These are phyloP conservation scores for Pistacia vera DNA, from an alignment of 345 rosid species.

Conservation along the genomic window DNA sequence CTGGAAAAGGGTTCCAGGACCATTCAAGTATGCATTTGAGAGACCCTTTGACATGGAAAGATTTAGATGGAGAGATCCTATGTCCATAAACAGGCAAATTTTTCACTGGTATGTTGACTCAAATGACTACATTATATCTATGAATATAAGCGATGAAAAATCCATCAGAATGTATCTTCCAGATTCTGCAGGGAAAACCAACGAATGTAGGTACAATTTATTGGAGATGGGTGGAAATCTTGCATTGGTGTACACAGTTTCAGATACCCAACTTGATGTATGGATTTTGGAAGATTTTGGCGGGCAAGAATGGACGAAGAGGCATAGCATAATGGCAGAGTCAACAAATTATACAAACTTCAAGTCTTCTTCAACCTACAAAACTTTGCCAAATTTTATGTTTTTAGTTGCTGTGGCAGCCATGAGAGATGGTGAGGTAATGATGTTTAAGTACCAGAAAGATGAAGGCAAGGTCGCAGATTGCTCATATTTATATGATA, in stretches of 20 bases:
- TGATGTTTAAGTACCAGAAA: no score
- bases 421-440: conserved; percentile 10
- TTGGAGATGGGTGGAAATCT: no score
- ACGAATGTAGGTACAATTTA: background rate
- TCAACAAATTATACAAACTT: background rate
- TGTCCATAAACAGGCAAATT: background rate
- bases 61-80: conserved; percentile 3
- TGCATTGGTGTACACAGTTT: background rate
- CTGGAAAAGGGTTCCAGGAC: conserved; percentile 23
- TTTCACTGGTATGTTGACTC: conserved; percentile 18
- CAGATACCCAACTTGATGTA: background rate
- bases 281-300: conserved; percentile 21
- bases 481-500: conserved; percentile 14
- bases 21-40: background rate
- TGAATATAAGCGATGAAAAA: background rate
- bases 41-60: background rate
- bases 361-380: background rate
- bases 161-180: conserved; percentile 7
- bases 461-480: background rate
- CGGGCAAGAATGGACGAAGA: conserved; percentile 18
- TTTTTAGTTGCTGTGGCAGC: background rate
- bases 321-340: conserved; percentile 1
- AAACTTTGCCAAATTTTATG: background rate
- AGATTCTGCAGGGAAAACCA: background rate
- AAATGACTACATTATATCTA: no score